These are phyloP conservation scores for Leccinum sublutescens DNA, from an alignment of 768 basidiomycete species.

Conservation along the genomic window DNA sequence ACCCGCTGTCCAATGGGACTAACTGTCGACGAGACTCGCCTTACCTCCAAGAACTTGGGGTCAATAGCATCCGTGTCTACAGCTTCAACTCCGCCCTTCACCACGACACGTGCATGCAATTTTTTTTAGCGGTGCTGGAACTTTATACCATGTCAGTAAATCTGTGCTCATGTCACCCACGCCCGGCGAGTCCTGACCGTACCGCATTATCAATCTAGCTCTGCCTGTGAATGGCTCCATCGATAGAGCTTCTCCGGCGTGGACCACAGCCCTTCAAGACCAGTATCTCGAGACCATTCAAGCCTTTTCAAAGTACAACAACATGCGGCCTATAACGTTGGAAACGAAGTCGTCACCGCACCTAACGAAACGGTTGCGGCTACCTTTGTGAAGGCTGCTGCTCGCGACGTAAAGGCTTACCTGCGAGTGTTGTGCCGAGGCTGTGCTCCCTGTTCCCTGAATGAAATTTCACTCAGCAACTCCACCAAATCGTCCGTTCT, in stretches of 20 bases:
- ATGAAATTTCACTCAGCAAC: constrained; percentile 37
- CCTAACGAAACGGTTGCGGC: constrained; percentile 57
- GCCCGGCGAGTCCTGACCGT: constrained; percentile 9
- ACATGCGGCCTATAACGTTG: constrained; percentile 77
- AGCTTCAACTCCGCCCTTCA: constrained; percentile 79
- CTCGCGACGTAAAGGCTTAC: constrained; percentile 84
- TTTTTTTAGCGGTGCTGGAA: constrained; percentile 67
- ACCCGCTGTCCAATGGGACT: constrained; percentile 67
- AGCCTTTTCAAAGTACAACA: constrained; percentile 81
- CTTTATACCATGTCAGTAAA: constrained; percentile 78
- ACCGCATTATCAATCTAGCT: constrained; percentile 74
- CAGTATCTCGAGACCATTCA: constrained; percentile 78
- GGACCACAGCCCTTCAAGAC: constrained; percentile 80
- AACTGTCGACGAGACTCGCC: constrained; percentile 80
- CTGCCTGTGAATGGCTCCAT: constrained; percentile 86
- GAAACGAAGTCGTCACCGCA: constrained; percentile 74
- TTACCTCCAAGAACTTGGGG: constrained; percentile 64
- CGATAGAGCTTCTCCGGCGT: constrained; percentile 64
- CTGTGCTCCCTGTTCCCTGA: not conserved
- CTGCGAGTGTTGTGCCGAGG: constrained; percentile 47
- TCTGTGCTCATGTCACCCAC: not conserved
- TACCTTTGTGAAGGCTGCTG: constrained; percentile 87
- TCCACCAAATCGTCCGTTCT: constrained; percentile 64
- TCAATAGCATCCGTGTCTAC: constrained; percentile 85
- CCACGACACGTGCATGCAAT: constrained; percentile 84